These are phyloP conservation scores for Candida loeiensis DNA, from an alignment of 805 yeast species.

Conservation along the genomic window DNA sequence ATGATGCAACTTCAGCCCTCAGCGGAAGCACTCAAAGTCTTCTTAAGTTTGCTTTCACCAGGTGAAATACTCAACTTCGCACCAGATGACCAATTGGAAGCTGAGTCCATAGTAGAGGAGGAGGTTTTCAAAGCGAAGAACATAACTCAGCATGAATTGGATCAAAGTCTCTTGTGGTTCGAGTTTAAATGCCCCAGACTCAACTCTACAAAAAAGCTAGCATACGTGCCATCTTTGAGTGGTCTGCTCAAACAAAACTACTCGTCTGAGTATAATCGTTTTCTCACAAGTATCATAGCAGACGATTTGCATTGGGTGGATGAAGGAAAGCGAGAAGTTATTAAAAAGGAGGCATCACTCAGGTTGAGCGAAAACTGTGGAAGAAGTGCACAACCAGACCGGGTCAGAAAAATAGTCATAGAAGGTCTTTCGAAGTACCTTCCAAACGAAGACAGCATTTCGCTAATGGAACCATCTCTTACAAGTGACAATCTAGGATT, in stretches of 20 bases:
- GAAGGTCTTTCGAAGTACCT: slow-evolving; percentile 22
- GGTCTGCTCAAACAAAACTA: slow-evolving; percentile 22
- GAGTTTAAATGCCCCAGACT: slow-evolving; percentile 29
- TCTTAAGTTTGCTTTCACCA: slow-evolving; percentile 49
- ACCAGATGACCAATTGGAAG: not conserved
- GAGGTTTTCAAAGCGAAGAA: slow-evolving; percentile 31
- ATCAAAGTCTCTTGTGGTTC: slow-evolving; percentile 45
- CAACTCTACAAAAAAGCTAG: slow-evolving; percentile 19
- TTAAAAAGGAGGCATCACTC: slow-evolving; percentile 56
- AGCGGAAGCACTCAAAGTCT: slow-evolving; percentile 35
- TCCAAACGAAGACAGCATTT: slow-evolving; percentile 18
- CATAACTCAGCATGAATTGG: slow-evolving; percentile 23
- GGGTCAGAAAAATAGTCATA: slow-evolving; percentile 56
- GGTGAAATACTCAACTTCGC: slow-evolving; percentile 50
- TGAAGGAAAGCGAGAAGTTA: slow-evolving; percentile 29
- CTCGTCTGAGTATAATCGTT: slow-evolving; percentile 40
- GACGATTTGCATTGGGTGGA: slow-evolving; percentile 48
- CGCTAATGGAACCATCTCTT: slow-evolving; percentile 75
- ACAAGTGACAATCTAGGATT: slow-evolving; percentile 85
- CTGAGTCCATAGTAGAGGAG: slow-evolving; percentile 8
- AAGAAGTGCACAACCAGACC: slow-evolving; percentile 73
- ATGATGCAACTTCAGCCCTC: slow-evolving; percentile 46
- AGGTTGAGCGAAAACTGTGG: slow-evolving; percentile 82
- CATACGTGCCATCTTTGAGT: slow-evolving; percentile 26
- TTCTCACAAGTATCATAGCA: slow-evolving; percentile 49